phyloP scores from a whole-genome alignment of 2,329 filamentous ascomycete species.

The Nemania sp. region DNA sequence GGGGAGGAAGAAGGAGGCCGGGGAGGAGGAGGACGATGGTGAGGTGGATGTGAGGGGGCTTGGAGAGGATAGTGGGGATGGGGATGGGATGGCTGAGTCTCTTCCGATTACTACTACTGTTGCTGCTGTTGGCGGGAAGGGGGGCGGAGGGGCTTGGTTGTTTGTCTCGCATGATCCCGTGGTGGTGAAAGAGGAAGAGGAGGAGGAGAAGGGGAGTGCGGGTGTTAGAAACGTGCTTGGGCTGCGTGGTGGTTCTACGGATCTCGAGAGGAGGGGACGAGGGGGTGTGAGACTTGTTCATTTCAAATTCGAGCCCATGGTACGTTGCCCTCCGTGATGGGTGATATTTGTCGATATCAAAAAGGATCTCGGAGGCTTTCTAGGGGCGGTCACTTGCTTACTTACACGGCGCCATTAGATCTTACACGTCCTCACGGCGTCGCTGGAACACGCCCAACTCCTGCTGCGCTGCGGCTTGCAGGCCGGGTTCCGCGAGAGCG shows the following conservation, averaged over 20 bases:
- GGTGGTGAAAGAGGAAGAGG: slow-evolving; percentile 25
- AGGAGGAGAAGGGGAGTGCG: slow-evolving; percentile 5
- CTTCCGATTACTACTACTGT: slow-evolving; percentile 45
- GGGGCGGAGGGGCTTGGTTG: slow-evolving; percentile 81
- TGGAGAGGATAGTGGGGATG: slow-evolving; percentile 9
- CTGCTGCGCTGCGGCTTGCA: slow-evolving; percentile 76
- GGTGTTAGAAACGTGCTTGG: slow-evolving; percentile 34
- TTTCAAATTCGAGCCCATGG: slow-evolving; percentile 95
- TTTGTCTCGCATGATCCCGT: slow-evolving; percentile 85
- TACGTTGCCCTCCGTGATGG: slow-evolving; percentile 49
- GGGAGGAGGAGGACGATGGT: slow-evolving; percentile 25
- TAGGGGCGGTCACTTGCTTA: neutral
- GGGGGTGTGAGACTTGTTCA: slow-evolving; percentile 63
- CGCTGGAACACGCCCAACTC: slow-evolving; percentile 72
- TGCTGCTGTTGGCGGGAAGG: slow-evolving; percentile 79
- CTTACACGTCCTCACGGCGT: slow-evolving; percentile 82
- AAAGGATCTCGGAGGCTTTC: too few relatives aligned
- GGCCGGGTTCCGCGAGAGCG: slow-evolving; percentile 89
- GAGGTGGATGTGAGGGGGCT: neutral
- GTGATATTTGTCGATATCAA: too few relatives aligned
- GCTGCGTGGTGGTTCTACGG: slow-evolving; percentile 40
- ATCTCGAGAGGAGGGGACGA: slow-evolving; percentile 19
- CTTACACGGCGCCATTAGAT: slow-evolving; percentile 60
- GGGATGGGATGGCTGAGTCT: slow-evolving; percentile 23
- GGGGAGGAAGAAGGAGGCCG: slow-evolving; percentile 58